Evolutionary conservation across 148 eudicot species (phyloP), one percentile per base, ranked within the genome.

Genomic region (Vaccinium macrocarpon): DNA sequence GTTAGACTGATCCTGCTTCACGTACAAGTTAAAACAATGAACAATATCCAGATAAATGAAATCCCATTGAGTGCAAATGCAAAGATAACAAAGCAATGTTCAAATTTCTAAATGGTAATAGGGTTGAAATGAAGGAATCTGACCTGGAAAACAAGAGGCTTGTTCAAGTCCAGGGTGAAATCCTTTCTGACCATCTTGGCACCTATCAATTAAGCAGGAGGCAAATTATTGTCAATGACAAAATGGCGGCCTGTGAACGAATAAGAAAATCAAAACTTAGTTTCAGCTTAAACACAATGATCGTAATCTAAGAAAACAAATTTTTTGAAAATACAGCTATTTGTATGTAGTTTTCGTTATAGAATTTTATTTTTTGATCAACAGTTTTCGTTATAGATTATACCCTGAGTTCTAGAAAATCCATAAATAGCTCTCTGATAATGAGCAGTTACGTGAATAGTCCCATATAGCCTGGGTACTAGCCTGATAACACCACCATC

Each of bases 131-230:
- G 74, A 53, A 7, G 49, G 27, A 11, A 21, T 18, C 38, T 86
- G 81, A 95, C 98, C 98, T 95, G 98, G 87, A 89, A 93, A 51
- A 95, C 98, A 86, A 95, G 97, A 32, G 95, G 92, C 83, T 92
- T 93, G 81, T 90, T 89, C 75, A 93, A 85, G 86, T 95, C 98
- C 85, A 93, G 95, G 10, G 88, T 89, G 77, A 91, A 95, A 27
- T 89, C 93, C 83, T 95, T 83, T 19, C 90, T 92, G 72, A 91
- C 95, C 98, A 95, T 95, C 89, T 87, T 85, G 83, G 84, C 50
- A 82, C 86, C 81, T 83, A 29, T 46, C 32, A 10, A 48, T 84
- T 5, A 2, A 71, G 32, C 59, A 66, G 61, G 23, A n/a, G 23
- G 8, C 8, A 68, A 18, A 80, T 35, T 42, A 8, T 14, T 46